Conservation (phyloP, 2,329 filamentous ascomycete species). For the Pseudopithomyces maydicus region DNA sequence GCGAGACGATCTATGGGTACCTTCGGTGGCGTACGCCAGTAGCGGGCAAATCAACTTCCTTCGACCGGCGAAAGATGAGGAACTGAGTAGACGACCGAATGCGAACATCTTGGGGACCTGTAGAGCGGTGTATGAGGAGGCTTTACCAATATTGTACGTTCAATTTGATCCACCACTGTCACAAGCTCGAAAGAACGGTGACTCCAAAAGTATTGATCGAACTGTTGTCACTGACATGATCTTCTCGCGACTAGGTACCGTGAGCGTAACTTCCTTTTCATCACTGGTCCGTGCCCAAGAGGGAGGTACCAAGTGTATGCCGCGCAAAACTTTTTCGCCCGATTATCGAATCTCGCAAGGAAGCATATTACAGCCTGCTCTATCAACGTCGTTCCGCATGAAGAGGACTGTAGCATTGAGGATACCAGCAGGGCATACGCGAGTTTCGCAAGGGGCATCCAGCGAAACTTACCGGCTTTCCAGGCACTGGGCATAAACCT, state of each 20-base stretch:
- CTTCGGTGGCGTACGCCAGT: slow-evolving; percentile 11
- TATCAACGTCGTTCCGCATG: slow-evolving; percentile 31
- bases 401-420: slow-evolving; percentile 30
- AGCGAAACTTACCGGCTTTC: slow-evolving; percentile 18
- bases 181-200: too few species aligned
- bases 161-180: too few species aligned
- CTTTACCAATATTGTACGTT: slow-evolving; percentile 26
- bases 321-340: slow-evolving; percentile 30
- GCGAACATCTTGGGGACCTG: slow-evolving; percentile 21
- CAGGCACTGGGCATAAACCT: slow-evolving; percentile 22
- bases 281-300: slow-evolving; percentile 36
- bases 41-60: slow-evolving; percentile 36
- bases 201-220: too few species aligned
- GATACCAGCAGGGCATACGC: slow-evolving; percentile 21
- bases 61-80: slow-evolving; percentile 27
- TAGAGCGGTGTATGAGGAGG: slow-evolving; percentile 27
- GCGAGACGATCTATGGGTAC: slow-evolving; percentile 29
- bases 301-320: slow-evolving; percentile 42
- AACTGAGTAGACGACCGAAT: slow-evolving; percentile 17
- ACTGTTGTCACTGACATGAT: too few species aligned
- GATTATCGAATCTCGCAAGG: slow-evolving; percentile 18
- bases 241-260: slow-evolving; percentile 11
- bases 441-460: slow-evolving; percentile 23
- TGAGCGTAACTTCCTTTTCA: slow-evolving; percentile 29
- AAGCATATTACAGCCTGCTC: slow-evolving; percentile 25